These are phyloP conservation scores for Cyclostephanos invisitatus DNA, from an alignment of 108 stramenopile species.

Conservation along the genomic window DNA sequence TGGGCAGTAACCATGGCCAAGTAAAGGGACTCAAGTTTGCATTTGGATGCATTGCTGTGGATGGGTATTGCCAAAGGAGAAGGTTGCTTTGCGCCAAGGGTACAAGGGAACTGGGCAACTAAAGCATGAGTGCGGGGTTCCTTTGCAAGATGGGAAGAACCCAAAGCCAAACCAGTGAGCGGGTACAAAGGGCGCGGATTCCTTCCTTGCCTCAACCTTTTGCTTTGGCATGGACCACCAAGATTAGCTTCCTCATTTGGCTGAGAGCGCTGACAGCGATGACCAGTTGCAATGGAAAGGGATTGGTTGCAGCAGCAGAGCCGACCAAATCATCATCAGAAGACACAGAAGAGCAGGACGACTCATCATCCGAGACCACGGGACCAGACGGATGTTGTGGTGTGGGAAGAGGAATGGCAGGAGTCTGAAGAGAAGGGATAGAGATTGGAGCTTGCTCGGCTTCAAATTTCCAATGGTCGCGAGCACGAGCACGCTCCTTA, in stretches of 20 bases:
- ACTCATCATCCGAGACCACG: background rate
- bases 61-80: background rate
- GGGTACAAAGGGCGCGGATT: background rate
- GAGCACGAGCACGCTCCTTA: background rate
- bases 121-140: background rate
- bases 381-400: background rate
- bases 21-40: background rate
- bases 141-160: background rate
- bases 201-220: background rate
- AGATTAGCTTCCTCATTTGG: background rate
- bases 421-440: background rate
- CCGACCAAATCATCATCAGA: background rate
- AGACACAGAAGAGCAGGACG: background rate
- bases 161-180: background rate
- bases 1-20: background rate
- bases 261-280: background rate
- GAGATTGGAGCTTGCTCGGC: background rate
- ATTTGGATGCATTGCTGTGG: background rate
- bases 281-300: background rate
- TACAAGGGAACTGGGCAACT: background rate
- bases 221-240: background rate
- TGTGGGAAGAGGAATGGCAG: background rate
- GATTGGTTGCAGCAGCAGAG: background rate
- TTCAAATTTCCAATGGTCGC: background rate
- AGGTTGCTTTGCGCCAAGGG: background rate